Conservation (phyloP, 805 yeast species). For the Cyberlindnera subsufficiens region DNA sequence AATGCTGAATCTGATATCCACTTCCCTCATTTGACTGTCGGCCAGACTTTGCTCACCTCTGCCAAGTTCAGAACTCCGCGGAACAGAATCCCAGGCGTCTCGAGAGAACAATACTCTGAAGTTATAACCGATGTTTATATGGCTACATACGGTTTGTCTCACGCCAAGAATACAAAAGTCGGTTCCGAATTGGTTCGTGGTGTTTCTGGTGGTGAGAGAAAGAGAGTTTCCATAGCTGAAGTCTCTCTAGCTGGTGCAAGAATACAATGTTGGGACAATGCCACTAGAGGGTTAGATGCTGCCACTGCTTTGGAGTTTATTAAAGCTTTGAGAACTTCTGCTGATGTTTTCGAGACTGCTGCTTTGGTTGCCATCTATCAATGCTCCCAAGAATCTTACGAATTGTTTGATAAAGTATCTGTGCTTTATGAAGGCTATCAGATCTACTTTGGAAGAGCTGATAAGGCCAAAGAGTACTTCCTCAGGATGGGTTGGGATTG, state of each 20-base stretch:
- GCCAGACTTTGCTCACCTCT: constrained; percentile 51
- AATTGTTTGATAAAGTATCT: constrained; percentile 46
- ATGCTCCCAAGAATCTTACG: constrained; percentile 51
- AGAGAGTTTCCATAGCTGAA: constrained; percentile 72
- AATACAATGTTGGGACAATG: constrained; percentile 51
- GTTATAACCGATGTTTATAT: constrained; percentile 45
- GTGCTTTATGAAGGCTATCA: constrained; percentile 53
- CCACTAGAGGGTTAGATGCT: constrained; percentile 62
- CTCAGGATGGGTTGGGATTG: constrained; percentile 50
- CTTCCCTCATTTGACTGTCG: constrained; percentile 59
- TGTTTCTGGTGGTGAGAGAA: constrained; percentile 72
- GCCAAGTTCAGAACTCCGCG: constrained; percentile 51
- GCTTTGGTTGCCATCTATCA: constrained; percentile 59
- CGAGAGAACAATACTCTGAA: constrained; percentile 41
- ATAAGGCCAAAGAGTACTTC: constrained; percentile 42
- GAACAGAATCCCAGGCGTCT: constrained; percentile 47
- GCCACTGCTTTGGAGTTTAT: constrained; percentile 56
- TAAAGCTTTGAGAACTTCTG: constrained; percentile 46
- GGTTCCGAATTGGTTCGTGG: constrained; percentile 66
- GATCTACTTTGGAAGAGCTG: constrained; percentile 44
- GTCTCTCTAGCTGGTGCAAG: constrained; percentile 43
- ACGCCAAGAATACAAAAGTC: constrained; percentile 58
- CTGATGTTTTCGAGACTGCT: constrained; percentile 41
- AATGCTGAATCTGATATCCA: constrained; percentile 60
- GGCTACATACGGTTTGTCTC: constrained; percentile 49